Evolutionary conservation across 108 stramenopile genomes (phyloP).

Genomic region (Nitzschia sp.): DNA sequence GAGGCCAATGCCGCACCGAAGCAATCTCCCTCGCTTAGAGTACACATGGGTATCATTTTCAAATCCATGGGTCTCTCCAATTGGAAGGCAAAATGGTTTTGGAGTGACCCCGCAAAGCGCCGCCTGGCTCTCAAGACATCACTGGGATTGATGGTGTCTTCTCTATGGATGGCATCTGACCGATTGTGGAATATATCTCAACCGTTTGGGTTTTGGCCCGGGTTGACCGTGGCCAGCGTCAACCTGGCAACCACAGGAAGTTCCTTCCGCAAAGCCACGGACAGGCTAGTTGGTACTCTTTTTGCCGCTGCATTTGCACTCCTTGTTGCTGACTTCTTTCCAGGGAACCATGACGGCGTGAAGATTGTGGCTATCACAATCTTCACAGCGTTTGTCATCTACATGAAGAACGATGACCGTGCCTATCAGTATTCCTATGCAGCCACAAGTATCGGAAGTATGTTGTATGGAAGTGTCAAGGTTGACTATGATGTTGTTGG

Average conservation of each 20-base stretch:
- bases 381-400: slow-evolving; percentile 40
- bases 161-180: slow-evolving; percentile 45
- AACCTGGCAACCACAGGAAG: slow-evolving; percentile 45
- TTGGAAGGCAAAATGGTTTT: slow-evolving; percentile 35
- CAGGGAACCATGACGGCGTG: slow-evolving; percentile 15
- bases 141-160: slow-evolving; percentile 39
- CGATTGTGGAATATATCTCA: slow-evolving; percentile 37
- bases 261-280: slow-evolving; percentile 38
- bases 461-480: slow-evolving; percentile 46
- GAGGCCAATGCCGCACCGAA: neutral
- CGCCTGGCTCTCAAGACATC: slow-evolving; percentile 48
- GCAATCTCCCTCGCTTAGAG: neutral
- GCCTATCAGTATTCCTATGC: slow-evolving; percentile 46
- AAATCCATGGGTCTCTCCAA: neutral
- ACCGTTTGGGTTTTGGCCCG: slow-evolving; percentile 48
- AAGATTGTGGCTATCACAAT: slow-evolving; percentile 32
- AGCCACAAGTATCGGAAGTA: slow-evolving; percentile 42
- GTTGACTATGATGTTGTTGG: slow-evolving; percentile 27
- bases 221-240: slow-evolving; percentile 48
- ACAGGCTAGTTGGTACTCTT: slow-evolving; percentile 49
- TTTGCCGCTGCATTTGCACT: slow-evolving; percentile 47
- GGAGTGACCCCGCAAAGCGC: slow-evolving; percentile 32
- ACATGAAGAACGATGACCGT: slow-evolving; percentile 35
- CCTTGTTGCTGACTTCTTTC: slow-evolving; percentile 38
- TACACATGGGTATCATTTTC: neutral